Base-by-base conservation (phyloP, 495 filamentous ascomycete genomes). In the Physcia stellaris region DNA sequence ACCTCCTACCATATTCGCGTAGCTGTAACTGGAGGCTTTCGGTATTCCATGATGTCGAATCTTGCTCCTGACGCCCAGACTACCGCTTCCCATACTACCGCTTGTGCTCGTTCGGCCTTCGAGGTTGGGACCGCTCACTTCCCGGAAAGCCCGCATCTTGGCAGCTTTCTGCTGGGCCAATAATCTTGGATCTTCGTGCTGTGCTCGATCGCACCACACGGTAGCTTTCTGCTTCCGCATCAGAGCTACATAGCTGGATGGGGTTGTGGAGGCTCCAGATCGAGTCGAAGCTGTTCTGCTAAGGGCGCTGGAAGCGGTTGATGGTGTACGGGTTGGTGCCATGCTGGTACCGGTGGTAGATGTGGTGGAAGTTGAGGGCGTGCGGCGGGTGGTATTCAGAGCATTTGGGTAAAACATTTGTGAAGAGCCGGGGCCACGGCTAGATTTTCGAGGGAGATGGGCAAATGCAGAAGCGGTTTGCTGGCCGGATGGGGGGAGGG, bases 171-270 rank as follows among this genome's bases (percentile, higher is more conserved):
- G 83, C 49, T 82, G 74, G 18, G 83, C 85, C 4, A 79, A 57
- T 39, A 93, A 54, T 17, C 85, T 70, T 7, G 92, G 83, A 59
- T 99, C 92, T 59, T 96, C 86, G 35, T 80, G 73, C 50, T 99
- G 90, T 11, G 86, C 73, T 37, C 87, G 86, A 48, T 96, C 92
- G 59, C 88, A 95, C 90, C 90, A 99, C 6, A 99, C 90, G 0
- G 90, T 99, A 21, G 85, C 90, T 54, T 96, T 99, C 53, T 99
- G 90, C 49, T 84, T 84, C 33, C 90, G 74, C 64, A 99, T 80
- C 7, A 95, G 66, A 11, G 90, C 88, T 17, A 99, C 90, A 58
- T 99, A 99, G 46, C 81, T 75, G 21, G 75, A 66, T 4, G 80
- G 70, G 29, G 70, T 67, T 15, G 58, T 58, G 13, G 64, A 57